Base-by-base conservation (phyloP, 345 rosid species). In the Microcos paniculata region DNA sequence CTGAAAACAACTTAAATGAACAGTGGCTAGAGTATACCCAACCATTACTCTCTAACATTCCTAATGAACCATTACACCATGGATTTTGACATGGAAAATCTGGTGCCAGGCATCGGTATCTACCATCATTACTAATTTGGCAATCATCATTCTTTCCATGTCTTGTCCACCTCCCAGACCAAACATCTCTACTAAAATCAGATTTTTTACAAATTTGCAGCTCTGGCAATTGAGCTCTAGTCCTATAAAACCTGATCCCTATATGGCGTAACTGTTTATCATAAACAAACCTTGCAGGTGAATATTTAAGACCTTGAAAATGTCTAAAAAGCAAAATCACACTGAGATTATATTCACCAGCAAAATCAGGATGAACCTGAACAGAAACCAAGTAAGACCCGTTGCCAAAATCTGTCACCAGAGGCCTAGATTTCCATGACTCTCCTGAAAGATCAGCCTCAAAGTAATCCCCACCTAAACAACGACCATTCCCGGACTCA, bases 1-100 rank as follows among this genome's bases (percentile, higher is more conserved):
- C 84, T 0, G 86, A 38, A 76, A 88, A 93, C 33, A 93, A 64
- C 84, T 79, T 84, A 45, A 87, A 96, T 1, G 96, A 92, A 76
- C 99, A 96, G 78, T 93, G 98, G 24, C 82, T 87, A 0, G 98
- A 96, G 77, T 96, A 96, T 30, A 93, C 98, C 99, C 98, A 96
- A 45, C 99, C 98, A 70, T 93, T 96, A 68, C 99, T 96, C 90
- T 96, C 99, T 40, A 96, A 75, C 6, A 55, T 42, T 9, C 97
- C 95, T 74, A 96, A 81, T 0, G 89, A 83, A 15, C 98, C 97
- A 62, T 84, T 76, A 57, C 99, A 96, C 99, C 99, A 96, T 1
- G 97, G 97, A 75, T 77, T 80, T 56, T 62, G 85, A 76, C 99
- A 96, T 15, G 92, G 90, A 73, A 84, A 88, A 82, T 88, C 80